Evolutionary conservation across 306 rosid genomes (phyloP).

Genomic region (Ormosia emarginata): DNA sequence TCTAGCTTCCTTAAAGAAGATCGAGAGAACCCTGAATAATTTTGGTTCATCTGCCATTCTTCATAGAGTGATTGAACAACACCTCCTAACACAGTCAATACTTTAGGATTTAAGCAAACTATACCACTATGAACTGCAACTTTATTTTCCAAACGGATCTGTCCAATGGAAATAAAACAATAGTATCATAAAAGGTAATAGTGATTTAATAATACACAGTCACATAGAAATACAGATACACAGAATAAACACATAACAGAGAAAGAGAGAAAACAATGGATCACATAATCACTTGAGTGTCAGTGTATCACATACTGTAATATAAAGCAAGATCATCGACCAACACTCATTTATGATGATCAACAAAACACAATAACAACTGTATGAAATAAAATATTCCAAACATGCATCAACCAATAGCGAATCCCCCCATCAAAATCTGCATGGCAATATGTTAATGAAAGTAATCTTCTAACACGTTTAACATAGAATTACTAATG

Average conservation of each 20-base stretch:
- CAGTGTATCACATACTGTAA: background rate
- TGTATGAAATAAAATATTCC: background rate
- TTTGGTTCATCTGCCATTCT: conserved; percentile 91
- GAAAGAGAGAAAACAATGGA: background rate
- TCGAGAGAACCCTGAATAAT: conserved; percentile 76
- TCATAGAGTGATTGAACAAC: conserved; percentile 77
- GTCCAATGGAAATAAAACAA: conserved; percentile 33
- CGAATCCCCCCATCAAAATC: background rate
- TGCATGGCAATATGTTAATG: background rate
- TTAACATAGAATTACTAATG: background rate
- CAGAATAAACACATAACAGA: background rate
- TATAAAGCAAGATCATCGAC: background rate
- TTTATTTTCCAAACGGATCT: conserved; percentile 80
- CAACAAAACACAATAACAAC: background rate
- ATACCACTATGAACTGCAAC: conserved; percentile 56
- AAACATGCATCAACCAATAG: background rate
- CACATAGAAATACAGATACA: background rate
- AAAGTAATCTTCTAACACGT: background rate
- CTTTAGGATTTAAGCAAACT: conserved; percentile 69
- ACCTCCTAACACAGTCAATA: conserved; percentile 73
- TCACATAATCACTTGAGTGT: background rate
- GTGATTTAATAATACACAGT: background rate
- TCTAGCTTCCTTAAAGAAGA: conserved; percentile 52
- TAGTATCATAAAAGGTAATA: background rate
- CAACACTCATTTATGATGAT: background rate